Evolutionary conservation across 441 rosid species (phyloP), one percentile per base, ranked within the genome.

Genomic region (Erysimum cheiri): DNA sequence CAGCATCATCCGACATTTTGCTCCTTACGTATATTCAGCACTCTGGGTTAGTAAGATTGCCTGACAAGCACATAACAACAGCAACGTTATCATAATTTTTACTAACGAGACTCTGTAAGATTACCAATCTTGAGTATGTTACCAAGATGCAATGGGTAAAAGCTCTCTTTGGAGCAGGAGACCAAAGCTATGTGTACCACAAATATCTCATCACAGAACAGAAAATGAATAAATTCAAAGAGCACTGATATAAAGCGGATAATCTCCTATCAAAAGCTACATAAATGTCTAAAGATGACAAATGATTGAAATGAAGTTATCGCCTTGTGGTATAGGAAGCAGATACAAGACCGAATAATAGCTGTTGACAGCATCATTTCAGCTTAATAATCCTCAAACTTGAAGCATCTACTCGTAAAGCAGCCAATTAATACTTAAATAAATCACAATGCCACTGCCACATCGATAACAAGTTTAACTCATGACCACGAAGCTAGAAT

Each of bases 1-100:
- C 93, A 60, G 83, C 80, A 78, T 87, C 96, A 69, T 85, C 97
- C 59, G 96, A 81, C 86, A 89, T 88, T 77, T 83, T 85, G 56
- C 73, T 81, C 53, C 69, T 68, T 53, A 69, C 71, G 71, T 78
- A 71, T 78, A 80, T 39, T 61, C 75, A 54, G 11, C 64, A 73
- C 72, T 69, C 5, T 14, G 44, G 68, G 32, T 72, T 48, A 60
- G 63, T 32, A 67, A 32, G 41, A 69, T 70, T 57, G 31, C 76
- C 77, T 70, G 69, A 60, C 37, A 57, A 60, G 67, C 52, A 73
- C 44, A 59, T 29, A 62, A 75, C 39, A 56, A 56, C 33, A 75
- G 64, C 32, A 70, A 6, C 40, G 37, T 37, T 9, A 68, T 3
- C 59, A 22, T n/a, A 37, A n/a, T 0, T 4, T 17, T 14, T 10